Percentiles rank a stretch among this genome's conserved stretches.
Evolutionary conservation across 2,329 filamentous ascomycete genomes (phyloP).

Genomic region (Colletotrichum tropicicola): DNA sequence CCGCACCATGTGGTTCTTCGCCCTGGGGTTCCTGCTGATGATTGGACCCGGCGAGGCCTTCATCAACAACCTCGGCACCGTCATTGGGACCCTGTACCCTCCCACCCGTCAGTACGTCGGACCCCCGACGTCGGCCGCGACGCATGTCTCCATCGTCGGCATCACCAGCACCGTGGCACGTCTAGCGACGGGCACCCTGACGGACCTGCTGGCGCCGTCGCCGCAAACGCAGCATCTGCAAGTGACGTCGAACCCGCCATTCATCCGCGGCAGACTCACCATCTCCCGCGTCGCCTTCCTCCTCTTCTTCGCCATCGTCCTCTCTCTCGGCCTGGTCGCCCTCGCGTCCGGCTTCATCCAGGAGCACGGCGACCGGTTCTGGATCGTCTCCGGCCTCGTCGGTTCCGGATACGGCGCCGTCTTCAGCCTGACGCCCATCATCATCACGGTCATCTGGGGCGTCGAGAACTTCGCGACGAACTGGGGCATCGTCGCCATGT

Average conservation of each 20-base stretch:
- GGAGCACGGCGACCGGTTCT: conserved; percentile 81
- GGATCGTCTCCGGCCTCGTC: conserved; percentile 83
- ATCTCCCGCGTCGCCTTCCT: conserved; percentile 85
- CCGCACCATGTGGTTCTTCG: conserved; percentile 95
- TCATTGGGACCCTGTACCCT: conserved; percentile 85
- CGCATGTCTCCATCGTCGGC: conserved; percentile 92
- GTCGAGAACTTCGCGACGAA: conserved; percentile 99
- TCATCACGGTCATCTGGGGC: conserved; percentile 97
- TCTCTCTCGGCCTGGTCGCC: conserved; percentile 79
- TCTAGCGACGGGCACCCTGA: conserved; percentile 87
- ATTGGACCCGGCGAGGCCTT: conserved; percentile 97
- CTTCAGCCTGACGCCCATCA: conserved; percentile 89
- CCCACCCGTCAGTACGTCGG: conserved; percentile 55
- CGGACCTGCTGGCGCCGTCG: conserved; percentile 82
- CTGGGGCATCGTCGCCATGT: conserved; percentile 94
- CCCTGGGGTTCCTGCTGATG: conserved; percentile 89
- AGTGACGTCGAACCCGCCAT: conserved; percentile 41
- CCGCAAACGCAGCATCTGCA: conserved; percentile 68
- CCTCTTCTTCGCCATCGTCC: conserved; percentile 75
- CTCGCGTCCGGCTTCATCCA: conserved; percentile 82
- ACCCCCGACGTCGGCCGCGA: conserved; percentile 72
- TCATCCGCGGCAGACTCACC: conserved; percentile 50
- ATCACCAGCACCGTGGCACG: conserved; percentile 90
- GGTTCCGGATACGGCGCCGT: conserved; percentile 93
- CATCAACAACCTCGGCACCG: conserved; percentile 95